phyloP scores from a whole-genome alignment of 768 basidiomycete species.

The Lentinus brumalis region DNA sequence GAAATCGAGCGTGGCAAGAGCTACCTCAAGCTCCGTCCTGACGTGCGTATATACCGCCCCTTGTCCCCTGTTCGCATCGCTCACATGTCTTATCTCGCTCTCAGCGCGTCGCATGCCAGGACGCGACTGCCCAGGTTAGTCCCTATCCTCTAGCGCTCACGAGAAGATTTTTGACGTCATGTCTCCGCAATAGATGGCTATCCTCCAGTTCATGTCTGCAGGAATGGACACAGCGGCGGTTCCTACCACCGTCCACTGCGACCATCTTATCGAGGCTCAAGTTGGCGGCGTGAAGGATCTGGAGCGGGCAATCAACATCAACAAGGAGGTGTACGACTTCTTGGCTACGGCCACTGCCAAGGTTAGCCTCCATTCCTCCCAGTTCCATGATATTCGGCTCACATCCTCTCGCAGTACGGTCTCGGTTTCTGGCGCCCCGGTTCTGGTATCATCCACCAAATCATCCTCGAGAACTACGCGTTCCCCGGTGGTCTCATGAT shows the following conservation, averaged over 20 bases:
- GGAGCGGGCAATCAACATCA: conserved; percentile 86
- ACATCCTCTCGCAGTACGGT: conserved; percentile 68
- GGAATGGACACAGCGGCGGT: conserved; percentile 98
- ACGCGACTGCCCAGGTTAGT: conserved; percentile 82
- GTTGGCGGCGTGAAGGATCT: conserved; percentile 93
- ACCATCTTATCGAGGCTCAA: conserved; percentile 98
- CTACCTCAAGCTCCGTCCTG: conserved; percentile 97
- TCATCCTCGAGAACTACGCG: conserved; percentile 98
- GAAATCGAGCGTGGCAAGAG: conserved; percentile 90
- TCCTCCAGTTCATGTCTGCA: conserved; percentile 99
- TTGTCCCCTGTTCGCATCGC: not conserved
- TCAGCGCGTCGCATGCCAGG: conserved; percentile 88
- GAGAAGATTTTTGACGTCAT: conserved; percentile 31
- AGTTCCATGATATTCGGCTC: not conserved
- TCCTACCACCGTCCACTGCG: conserved; percentile 98
- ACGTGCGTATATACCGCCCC: conserved; percentile 61
- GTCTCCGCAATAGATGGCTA: conserved; percentile 79
- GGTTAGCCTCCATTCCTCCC: conserved; percentile 39
- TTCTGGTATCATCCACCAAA: conserved; percentile 99
- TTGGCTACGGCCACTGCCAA: conserved; percentile 96
- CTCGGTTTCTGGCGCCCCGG: conserved; percentile 99
- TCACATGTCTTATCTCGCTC: conserved; percentile 21
- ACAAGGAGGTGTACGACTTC: conserved; percentile 99
- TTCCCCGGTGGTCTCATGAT: conserved; percentile 99
- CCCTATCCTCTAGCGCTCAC: conserved; percentile 17